Evolutionary conservation across 2,329 filamentous ascomycete genomes (phyloP).

Genomic region (Fusarium torreyae): DNA sequence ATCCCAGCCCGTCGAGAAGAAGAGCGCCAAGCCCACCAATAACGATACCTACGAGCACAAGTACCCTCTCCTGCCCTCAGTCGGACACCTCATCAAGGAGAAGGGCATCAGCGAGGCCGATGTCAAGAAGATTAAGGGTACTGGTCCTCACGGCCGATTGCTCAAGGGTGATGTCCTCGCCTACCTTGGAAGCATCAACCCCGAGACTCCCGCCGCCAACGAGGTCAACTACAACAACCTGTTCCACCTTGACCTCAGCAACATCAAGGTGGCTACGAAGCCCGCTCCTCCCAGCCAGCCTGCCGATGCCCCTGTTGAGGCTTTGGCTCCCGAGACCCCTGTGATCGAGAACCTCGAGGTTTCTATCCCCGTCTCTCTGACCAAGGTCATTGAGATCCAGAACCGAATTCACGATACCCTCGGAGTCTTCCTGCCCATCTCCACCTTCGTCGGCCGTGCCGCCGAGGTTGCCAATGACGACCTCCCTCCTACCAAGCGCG

Average conservation of each 20-base stretch:
- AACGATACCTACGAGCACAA: constrained; percentile 74
- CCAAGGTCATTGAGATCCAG: constrained; percentile 84
- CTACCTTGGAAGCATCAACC: constrained; percentile 83
- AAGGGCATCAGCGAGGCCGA: constrained; percentile 83
- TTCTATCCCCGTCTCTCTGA: constrained; percentile 82
- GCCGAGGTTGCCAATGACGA: constrained; percentile 90
- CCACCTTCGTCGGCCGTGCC: constrained; percentile 88
- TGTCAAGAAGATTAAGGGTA: constrained; percentile 85
- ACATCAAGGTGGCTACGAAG: constrained; percentile 84
- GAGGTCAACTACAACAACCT: constrained; percentile 82
- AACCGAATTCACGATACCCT: constrained; percentile 83
- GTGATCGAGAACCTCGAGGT: constrained; percentile 70
- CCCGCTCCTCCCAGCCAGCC: constrained; percentile 56
- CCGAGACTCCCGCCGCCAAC: constrained; percentile 78
- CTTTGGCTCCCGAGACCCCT: constrained; percentile 59
- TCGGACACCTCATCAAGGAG: constrained; percentile 83
- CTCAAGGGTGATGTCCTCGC: constrained; percentile 97
- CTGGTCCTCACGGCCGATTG: constrained; percentile 88
- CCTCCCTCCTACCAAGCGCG: constrained; percentile 76
- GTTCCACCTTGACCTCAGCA: constrained; percentile 90
- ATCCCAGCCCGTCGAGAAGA: constrained; percentile 55
- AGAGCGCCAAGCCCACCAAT: constrained; percentile 55
- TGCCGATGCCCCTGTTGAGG: constrained; percentile 54
- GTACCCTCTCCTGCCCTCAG: constrained; percentile 85
- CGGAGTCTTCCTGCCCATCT: constrained; percentile 85